Evolutionary conservation across 2,329 filamentous ascomycete species (phyloP).

Genomic region (Alternaria gansuensis): DNA sequence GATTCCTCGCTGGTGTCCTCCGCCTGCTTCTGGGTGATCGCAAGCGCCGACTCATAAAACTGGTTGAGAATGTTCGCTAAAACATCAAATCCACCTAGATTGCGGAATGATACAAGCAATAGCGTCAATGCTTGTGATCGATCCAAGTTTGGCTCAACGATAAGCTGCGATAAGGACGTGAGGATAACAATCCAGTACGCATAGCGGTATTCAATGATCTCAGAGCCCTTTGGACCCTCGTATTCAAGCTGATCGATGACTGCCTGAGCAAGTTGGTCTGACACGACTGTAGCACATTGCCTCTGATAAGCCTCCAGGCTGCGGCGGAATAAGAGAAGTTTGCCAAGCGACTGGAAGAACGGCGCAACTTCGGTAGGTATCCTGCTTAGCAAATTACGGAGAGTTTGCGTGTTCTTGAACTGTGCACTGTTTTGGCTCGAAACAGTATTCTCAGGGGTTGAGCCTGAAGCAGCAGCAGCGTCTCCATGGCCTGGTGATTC

Average conservation of each 20-base stretch:
- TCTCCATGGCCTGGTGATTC: slow-evolving; percentile 30
- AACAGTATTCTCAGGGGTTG: slow-evolving; percentile 14
- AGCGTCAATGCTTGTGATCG: slow-evolving; percentile 65
- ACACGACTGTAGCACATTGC: slow-evolving; percentile 68
- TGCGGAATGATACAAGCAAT: slow-evolving; percentile 86
- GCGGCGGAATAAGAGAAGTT: slow-evolving; percentile 78
- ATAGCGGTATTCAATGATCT: slow-evolving; percentile 69
- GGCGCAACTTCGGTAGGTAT: slow-evolving; percentile 82
- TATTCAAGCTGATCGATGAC: slow-evolving; percentile 72
- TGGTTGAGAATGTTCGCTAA: slow-evolving; percentile 76
- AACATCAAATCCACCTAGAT: slow-evolving; percentile 76
- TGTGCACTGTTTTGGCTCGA: slow-evolving; percentile 49
- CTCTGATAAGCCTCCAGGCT: slow-evolving; percentile 71
- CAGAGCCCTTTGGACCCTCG: slow-evolving; percentile 56
- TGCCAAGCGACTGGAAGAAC: slow-evolving; percentile 86
- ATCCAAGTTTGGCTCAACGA: slow-evolving; percentile 71
- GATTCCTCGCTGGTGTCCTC: slow-evolving; percentile 57
- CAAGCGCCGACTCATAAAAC: slow-evolving; percentile 69
- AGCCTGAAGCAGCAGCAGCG: slow-evolving; percentile 19
- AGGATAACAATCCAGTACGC: slow-evolving; percentile 85
- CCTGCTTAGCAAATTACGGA: slow-evolving; percentile 79
- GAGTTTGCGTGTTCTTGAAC: slow-evolving; percentile 79
- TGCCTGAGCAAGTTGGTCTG: slow-evolving; percentile 75
- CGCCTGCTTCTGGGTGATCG: slow-evolving; percentile 55
- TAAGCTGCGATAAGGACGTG: slow-evolving; percentile 77